Base-by-base conservation (phyloP, 2,329 filamentous ascomycete species). In the Penicillium brasilianum region DNA sequence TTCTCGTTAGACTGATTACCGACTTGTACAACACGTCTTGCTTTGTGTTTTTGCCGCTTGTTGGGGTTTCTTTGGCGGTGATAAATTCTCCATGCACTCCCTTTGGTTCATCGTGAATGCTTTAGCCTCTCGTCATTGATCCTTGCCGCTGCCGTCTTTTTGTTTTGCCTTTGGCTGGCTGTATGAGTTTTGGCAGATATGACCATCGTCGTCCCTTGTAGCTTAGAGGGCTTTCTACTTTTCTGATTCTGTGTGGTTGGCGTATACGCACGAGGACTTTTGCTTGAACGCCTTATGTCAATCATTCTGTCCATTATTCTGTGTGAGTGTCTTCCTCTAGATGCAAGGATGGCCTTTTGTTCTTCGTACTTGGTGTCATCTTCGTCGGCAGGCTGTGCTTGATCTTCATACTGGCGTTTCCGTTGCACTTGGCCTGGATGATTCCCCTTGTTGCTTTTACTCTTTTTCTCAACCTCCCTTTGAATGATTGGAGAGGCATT, bases 1-100 rank as follows among this genome's bases (percentile, higher is more conserved):
- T 64, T 67, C 73, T 68, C 68, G 32, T 39, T 73, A 71, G 70
- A 71, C 66, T 68, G 68, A 57, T 60, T 28, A 49, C 68, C 67
- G 71, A 69, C 64, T 69, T 76, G 74, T 77, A 76, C 71, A 76
- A 76, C 74, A 74, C 59, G 63, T 52, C 66, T 62, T 65, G 60
- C 57, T 61, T 64, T 58, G 53, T 66, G 67, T 59, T 58, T 62
- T 60, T 60, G 67, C 61, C 58, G 63, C 58, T 71, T 68, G 60
- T 61, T 66, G 59, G 25, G 59, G 65, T 69, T 64, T 46, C 44
- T 49, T 44, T 63, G 44, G 46, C 41, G n/a, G n/a, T n/a, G n/a
- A n/a, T n/a, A n/a, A n/a, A n/a, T n/a, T 52, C 61, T 43, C 44
- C 20, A 50, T 59, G 51, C 57, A 39, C 54, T 64, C 51, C 44